phyloP scores from a whole-genome alignment of 495 filamentous ascomycete species.

The Aspergillus conjunctus region DNA sequence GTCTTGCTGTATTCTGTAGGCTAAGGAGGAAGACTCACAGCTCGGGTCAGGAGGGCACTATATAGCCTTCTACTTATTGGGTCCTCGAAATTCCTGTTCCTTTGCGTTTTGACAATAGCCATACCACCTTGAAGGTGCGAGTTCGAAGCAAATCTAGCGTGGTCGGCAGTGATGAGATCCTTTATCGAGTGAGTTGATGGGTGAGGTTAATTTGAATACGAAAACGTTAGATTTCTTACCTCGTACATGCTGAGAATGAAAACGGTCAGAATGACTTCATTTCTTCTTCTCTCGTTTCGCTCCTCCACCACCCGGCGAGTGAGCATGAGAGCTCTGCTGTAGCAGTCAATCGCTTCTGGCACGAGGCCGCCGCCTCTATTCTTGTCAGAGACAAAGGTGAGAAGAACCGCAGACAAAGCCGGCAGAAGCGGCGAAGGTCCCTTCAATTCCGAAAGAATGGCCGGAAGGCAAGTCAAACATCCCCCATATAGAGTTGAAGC shows the following conservation, averaged over 20 bases:
- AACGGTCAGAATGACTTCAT: slow-evolving; percentile 10
- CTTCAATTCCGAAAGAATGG: slow-evolving; percentile 1
- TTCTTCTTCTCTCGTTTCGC: neutral
- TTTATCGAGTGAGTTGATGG: neutral
- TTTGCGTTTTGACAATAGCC: slow-evolving; percentile 9
- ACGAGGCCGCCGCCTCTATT: neutral
- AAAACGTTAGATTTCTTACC: neutral
- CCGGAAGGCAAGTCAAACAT: slow-evolving; percentile 4
- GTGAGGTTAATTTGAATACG: neutral
- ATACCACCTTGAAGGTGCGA: slow-evolving; percentile 10
- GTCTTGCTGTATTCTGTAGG: neutral
- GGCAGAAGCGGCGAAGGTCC: slow-evolving; percentile 8
- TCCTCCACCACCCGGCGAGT: slow-evolving; percentile 8
- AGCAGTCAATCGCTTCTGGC: slow-evolving; percentile 8
- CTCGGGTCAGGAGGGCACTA: slow-evolving; percentile 7
- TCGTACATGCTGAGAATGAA: slow-evolving; percentile 15
- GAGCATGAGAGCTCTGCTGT: slow-evolving; percentile 11
- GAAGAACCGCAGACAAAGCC: slow-evolving; percentile 7
- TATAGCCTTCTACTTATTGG: slow-evolving; percentile 8
- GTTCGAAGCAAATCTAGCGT: slow-evolving; percentile 8
- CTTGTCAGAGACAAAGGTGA: slow-evolving; percentile 3
- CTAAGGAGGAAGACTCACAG: slow-evolving; percentile 1
- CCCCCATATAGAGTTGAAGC: slow-evolving; percentile 4
- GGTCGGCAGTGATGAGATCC: slow-evolving; percentile 12
- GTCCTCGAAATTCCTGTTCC: slow-evolving; percentile 6